These are phyloP conservation scores for Pseudogymnoascus sp. DNA, from an alignment of 2,329 filamentous ascomycete genomes.

Conservation along the genomic window DNA sequence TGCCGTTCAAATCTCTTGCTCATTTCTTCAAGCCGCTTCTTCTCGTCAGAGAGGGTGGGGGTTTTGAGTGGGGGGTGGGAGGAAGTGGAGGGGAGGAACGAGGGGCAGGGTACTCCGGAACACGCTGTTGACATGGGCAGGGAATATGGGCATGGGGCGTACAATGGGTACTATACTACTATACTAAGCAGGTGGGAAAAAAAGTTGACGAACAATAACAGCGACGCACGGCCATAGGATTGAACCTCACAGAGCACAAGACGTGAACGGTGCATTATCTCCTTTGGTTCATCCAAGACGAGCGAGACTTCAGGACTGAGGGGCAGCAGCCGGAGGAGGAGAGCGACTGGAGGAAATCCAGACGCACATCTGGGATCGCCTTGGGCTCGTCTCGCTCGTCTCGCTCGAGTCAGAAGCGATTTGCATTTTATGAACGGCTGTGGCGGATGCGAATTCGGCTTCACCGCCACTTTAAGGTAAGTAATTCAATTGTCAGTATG, in stretches of 20 bases:
- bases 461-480: neutral
- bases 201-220: neutral
- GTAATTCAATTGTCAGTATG: neutral
- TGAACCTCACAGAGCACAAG: neutral
- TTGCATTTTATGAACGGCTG: neutral
- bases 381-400: neutral
- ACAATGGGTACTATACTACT: neutral
- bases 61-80: neutral
- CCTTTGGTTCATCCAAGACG: neutral
- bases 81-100: neutral
- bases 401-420: neutral
- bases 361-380: neutral
- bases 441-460: neutral
- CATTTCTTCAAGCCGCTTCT: neutral
- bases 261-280: neutral
- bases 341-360: neutral
- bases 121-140: neutral
- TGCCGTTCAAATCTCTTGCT: neutral
- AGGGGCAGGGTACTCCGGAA: neutral
- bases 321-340: neutral
- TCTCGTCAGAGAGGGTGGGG: neutral
- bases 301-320: neutral
- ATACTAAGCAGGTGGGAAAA: neutral
- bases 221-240: neutral
- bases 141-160: neutral